Evolutionary conservation across 768 basidiomycete species (phyloP).

Genomic region (Podaxis sp.): DNA sequence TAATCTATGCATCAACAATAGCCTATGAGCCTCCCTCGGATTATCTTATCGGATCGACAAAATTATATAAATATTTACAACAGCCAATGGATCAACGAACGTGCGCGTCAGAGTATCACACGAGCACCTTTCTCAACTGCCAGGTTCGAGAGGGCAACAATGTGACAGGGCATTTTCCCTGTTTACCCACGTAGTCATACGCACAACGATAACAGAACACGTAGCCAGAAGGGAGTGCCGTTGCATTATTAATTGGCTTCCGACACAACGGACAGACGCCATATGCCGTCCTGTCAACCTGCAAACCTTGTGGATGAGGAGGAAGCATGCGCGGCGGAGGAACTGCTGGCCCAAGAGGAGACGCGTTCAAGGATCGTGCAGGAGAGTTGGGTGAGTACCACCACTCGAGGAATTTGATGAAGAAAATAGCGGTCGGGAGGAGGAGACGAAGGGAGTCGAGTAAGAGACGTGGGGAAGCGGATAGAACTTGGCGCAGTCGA

Average conservation of each 20-base stretch:
- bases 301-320: constrained; percentile 71
- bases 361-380: constrained; percentile 66
- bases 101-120: constrained; percentile 51
- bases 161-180: constrained; percentile 85
- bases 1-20: neutral
- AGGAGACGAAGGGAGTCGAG: constrained; percentile 78
- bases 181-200: constrained; percentile 75
- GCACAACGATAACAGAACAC: constrained; percentile 94
- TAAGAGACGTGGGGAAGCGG: constrained; percentile 56
- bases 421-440: constrained; percentile 88
- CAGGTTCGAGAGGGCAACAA: constrained; percentile 71
- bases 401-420: constrained; percentile 97
- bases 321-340: constrained; percentile 75
- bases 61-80: constrained; percentile 21
- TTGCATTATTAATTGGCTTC: constrained; percentile 75
- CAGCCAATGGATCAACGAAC: constrained; percentile 37
- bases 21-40: neutral
- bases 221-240: constrained; percentile 88
- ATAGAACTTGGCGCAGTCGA: constrained; percentile 45
- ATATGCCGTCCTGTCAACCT: constrained; percentile 61
- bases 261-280: constrained; percentile 87
- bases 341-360: constrained; percentile 63
- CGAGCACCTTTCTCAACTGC: constrained; percentile 85
- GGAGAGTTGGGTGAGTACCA: constrained; percentile 97
- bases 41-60: constrained; percentile 16